phyloP scores from a whole-genome alignment of 768 basidiomycete species.

The Agrocybe praecox region DNA sequence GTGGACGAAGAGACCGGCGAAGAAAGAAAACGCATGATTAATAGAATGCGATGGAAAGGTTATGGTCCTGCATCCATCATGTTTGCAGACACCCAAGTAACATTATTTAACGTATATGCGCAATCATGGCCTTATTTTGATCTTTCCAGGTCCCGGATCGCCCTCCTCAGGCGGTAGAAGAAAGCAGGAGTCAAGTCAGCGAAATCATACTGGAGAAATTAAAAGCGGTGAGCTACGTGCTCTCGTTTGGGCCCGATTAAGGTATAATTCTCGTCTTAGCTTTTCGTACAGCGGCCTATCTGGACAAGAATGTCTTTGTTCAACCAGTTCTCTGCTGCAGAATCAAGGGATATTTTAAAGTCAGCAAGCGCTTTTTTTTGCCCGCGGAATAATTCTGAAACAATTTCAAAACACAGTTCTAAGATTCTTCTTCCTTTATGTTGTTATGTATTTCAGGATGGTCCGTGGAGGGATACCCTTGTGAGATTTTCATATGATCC shows the following conservation, averaged over 20 bases:
- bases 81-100: conserved; percentile 61
- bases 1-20: conserved; percentile 78
- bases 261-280: conserved; percentile 36
- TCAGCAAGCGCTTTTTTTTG: conserved; percentile 33
- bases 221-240: conserved; percentile 43
- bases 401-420: conserved; percentile 49
- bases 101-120: not conserved
- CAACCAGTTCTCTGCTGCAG: conserved; percentile 73
- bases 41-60: conserved; percentile 85
- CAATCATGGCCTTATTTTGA: not conserved
- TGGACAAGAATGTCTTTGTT: conserved; percentile 90
- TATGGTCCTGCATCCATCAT: conserved; percentile 74
- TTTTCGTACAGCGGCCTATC: conserved; percentile 75
- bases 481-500: conserved; percentile 92
- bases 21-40: conserved; percentile 83
- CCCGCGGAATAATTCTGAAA: not conserved
- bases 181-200: conserved; percentile 56
- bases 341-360: conserved; percentile 78
- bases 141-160: conserved; percentile 61
- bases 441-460: conserved; percentile 90
- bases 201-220: conserved; percentile 55
- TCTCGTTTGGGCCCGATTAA: not conserved
- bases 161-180: conserved; percentile 64
- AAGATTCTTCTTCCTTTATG: conserved; percentile 80
- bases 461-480: conserved; percentile 91